These are phyloP conservation scores for Furcasterigmium furcatum DNA, from an alignment of 2,329 filamentous ascomycete species.

Conservation along the genomic window DNA sequence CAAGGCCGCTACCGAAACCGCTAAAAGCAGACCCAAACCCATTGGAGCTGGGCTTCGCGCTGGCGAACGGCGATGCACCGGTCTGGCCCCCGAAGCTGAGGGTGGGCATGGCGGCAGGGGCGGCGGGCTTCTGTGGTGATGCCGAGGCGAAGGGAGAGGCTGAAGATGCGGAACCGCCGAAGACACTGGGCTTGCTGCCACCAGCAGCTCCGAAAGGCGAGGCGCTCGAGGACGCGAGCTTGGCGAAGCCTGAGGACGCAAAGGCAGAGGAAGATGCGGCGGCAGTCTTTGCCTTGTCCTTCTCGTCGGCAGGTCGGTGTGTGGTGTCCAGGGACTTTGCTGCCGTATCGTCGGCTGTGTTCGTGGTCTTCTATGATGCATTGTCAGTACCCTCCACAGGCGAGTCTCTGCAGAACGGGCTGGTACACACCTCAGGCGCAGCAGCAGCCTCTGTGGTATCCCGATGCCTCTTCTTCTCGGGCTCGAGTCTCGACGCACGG, in stretches of 20 bases:
- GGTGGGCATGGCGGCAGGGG: constrained; percentile 34
- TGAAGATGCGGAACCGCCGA: constrained; percentile 26
- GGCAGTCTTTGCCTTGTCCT: constrained; percentile 18
- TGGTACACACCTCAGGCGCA: constrained; percentile 2
- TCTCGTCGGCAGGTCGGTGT: not conserved
- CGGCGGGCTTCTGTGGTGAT: constrained; percentile 17
- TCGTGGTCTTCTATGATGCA: constrained; percentile 5
- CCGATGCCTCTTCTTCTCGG: constrained; percentile 63
- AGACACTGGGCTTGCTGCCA: constrained; percentile 40
- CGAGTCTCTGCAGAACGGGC: not conserved
- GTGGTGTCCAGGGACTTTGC: constrained; percentile 1
- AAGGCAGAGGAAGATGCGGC: constrained; percentile 60
- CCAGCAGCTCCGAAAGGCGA: constrained; percentile 64
- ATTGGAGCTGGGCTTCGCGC: constrained; percentile 34
- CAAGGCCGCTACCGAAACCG: constrained; percentile 20
- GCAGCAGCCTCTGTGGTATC: constrained; percentile 30
- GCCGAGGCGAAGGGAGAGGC: constrained; percentile 27
- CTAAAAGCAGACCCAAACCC: constrained; percentile 52
- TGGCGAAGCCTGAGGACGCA: constrained; percentile 64
- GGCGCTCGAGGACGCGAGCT: constrained; percentile 55
- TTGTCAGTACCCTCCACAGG: not conserved
- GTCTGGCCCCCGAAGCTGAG: constrained; percentile 45
- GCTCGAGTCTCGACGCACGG: constrained; percentile 45
- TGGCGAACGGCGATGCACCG: constrained; percentile 44
- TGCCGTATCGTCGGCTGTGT: constrained; percentile 19